Conservation (phyloP, 225 moss, liverwort and hornwort genomes). For the Bryoerythrophyllum caledonicum region DNA sequence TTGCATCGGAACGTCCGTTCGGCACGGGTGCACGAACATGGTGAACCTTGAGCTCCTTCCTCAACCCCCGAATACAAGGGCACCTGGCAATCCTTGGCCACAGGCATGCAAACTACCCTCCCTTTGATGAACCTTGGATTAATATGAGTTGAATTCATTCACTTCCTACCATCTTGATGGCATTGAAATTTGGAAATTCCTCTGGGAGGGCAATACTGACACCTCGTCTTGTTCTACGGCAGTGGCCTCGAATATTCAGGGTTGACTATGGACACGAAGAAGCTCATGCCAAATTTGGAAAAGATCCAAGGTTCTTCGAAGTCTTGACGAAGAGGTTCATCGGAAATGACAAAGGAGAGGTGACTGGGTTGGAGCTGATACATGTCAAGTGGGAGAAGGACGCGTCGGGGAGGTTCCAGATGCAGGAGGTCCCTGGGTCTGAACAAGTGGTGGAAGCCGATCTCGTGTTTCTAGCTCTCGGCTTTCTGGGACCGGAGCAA, state of each 20-base stretch:
- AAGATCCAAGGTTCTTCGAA: slow-evolving; percentile 69
- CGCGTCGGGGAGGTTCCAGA: slow-evolving; percentile 60
- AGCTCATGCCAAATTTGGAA: slow-evolving; percentile 57
- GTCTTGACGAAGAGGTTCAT: slow-evolving; percentile 71
- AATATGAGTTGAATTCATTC: not conserved
- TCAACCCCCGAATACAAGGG: slow-evolving; percentile 56
- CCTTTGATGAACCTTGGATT: not conserved
- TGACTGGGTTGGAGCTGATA: slow-evolving; percentile 61
- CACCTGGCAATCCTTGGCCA: slow-evolving; percentile 73
- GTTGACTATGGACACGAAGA: slow-evolving; percentile 79
- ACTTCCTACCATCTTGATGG: not conserved
- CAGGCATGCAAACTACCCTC: slow-evolving; percentile 33
- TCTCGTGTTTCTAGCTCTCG: slow-evolving; percentile 65
- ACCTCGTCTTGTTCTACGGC: slow-evolving; percentile 11
- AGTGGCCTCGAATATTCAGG: slow-evolving; percentile 75
- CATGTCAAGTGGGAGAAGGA: slow-evolving; percentile 72
- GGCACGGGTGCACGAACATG: slow-evolving; percentile 63
- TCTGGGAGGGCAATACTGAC: not conserved
- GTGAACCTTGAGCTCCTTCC: slow-evolving; percentile 71
- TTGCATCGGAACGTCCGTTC: slow-evolving; percentile 67
- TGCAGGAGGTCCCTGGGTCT: slow-evolving; percentile 63
- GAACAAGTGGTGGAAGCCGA: slow-evolving; percentile 63
- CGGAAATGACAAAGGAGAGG: slow-evolving; percentile 57
- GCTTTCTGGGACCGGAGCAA: slow-evolving; percentile 79
- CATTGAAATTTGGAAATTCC: not conserved